A percentile compares a stretch with the other conserved stretches of the same genome.
phyloP scores from a whole-genome alignment of 768 basidiomycete species.

The Tricholoma terreum region DNA sequence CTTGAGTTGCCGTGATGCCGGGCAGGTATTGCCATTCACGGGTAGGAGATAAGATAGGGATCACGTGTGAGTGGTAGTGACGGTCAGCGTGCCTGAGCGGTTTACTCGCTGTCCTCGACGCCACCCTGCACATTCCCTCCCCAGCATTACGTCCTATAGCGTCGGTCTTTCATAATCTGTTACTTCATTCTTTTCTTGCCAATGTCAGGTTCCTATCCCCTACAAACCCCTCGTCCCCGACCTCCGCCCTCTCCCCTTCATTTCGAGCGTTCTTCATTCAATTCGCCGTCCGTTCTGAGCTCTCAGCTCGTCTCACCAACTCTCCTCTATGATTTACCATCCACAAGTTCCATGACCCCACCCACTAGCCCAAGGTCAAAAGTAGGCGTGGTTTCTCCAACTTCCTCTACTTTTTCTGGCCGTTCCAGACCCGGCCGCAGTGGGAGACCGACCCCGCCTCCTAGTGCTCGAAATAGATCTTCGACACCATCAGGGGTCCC shows the following conservation, averaged over 20 bases:
- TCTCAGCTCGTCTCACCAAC: conserved; percentile 50
- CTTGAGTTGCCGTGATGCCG: too few relatives aligned
- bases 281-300: conserved; percentile 41
- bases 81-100: too few relatives aligned
- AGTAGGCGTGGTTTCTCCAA: conserved; percentile 45
- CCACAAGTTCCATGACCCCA: conserved; percentile 54
- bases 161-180: not conserved
- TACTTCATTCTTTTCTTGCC: not conserved
- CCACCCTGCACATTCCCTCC: not conserved
- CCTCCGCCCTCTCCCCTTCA: conserved; percentile 61
- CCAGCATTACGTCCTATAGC: not conserved
- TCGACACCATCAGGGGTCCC: conserved; percentile 65
- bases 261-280: conserved; percentile 45
- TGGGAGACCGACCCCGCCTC: conserved; percentile 56
- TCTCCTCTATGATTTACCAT: conserved; percentile 75
- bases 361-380: conserved; percentile 52
- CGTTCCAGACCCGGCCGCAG: conserved; percentile 49
- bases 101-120: conserved; percentile 1
- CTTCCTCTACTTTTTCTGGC: conserved; percentile 52
- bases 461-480: conserved; percentile 59
- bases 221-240: conserved; percentile 62
- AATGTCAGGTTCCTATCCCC: conserved; percentile 62
- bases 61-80: not conserved
- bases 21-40: too few relatives aligned
- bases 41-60: not conserved